phyloP scores from a whole-genome alignment of 2,329 filamentous ascomycete species.

The Talaromyces sp. region DNA sequence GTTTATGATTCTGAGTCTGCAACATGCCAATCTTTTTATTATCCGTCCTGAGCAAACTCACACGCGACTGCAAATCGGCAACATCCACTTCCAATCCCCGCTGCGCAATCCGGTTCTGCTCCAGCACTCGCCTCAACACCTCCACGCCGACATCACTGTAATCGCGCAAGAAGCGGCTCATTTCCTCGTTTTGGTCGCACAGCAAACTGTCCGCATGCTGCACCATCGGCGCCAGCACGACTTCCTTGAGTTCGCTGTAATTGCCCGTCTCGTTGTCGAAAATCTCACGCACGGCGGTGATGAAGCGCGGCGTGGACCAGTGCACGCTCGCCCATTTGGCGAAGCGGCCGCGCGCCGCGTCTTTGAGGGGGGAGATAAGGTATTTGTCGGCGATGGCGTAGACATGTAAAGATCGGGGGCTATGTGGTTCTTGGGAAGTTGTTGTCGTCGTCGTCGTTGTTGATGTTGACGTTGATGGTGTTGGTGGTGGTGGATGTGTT shows the following conservation, averaged over 20 bases:
- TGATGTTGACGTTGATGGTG: too few species aligned
- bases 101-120: constrained; percentile 9
- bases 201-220: constrained; percentile 10
- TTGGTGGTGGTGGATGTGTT: not conserved
- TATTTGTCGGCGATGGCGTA: constrained; percentile 15
- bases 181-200: not conserved
- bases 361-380: constrained; percentile 9
- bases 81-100: constrained; percentile 10
- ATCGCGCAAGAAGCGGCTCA: constrained; percentile 7
- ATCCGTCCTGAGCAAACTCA: constrained; percentile 4
- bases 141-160: constrained; percentile 10
- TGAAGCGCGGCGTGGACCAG: constrained; percentile 8
- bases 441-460: too few species aligned
- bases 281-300: constrained; percentile 10
- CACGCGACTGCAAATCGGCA: constrained; percentile 9
- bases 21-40: constrained; percentile 10
- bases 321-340: constrained; percentile 9
- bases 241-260: constrained; percentile 11
- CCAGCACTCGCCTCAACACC: constrained; percentile 7
- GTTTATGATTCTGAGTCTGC: constrained; percentile 9
- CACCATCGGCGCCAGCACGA: constrained; percentile 8
- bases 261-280: constrained; percentile 14
- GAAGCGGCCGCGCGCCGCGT: constrained; percentile 10
- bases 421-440: not conserved
- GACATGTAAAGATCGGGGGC: constrained; percentile 9